These are phyloP conservation scores for Penicillium flavigenum DNA, from an alignment of 495 filamentous ascomycete genomes.

Conservation along the genomic window DNA sequence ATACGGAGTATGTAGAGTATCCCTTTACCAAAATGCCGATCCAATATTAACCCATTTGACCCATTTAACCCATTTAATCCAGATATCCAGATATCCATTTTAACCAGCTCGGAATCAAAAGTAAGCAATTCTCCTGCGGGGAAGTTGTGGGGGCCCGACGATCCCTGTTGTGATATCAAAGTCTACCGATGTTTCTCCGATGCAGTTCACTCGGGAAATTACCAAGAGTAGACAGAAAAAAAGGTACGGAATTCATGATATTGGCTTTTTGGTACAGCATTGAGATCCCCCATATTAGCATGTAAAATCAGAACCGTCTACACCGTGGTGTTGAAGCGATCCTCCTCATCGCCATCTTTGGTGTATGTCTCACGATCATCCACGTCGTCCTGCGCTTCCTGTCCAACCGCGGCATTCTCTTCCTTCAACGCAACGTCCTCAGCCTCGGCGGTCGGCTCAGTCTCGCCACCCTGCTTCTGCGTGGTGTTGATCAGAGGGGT, in stretches of 20 bases:
- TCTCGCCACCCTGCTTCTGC: slow-evolving; percentile 42
- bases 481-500: slow-evolving; percentile 59
- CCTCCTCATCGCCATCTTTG: slow-evolving; percentile 45
- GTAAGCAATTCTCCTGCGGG: slow-evolving; percentile 17
- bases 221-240: not conserved
- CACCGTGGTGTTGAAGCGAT: slow-evolving; percentile 46
- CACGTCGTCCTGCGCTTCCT: slow-evolving; percentile 42
- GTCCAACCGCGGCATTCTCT: slow-evolving; percentile 39
- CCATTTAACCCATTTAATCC: too few relatives aligned
- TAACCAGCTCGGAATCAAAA: not conserved
- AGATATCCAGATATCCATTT: too few relatives aligned
- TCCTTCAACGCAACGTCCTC: slow-evolving; percentile 39
- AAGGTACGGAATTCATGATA: slow-evolving; percentile 14
- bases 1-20: not conserved
- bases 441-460: slow-evolving; percentile 28
- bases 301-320: slow-evolving; percentile 21
- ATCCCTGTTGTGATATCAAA: not conserved
- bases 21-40: not conserved
- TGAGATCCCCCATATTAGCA: not conserved
- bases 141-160: slow-evolving; percentile 15
- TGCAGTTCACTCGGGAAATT: slow-evolving; percentile 13
- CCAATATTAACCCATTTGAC: not conserved
- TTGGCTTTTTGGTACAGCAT: slow-evolving; percentile 23
- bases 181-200: slow-evolving; percentile 24
- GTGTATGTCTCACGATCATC: slow-evolving; percentile 41